Percentiles rank a stretch among this genome's conserved stretches.
Conservation (phyloP, 345 rosid species). For the Laguncularia racemosa region DNA sequence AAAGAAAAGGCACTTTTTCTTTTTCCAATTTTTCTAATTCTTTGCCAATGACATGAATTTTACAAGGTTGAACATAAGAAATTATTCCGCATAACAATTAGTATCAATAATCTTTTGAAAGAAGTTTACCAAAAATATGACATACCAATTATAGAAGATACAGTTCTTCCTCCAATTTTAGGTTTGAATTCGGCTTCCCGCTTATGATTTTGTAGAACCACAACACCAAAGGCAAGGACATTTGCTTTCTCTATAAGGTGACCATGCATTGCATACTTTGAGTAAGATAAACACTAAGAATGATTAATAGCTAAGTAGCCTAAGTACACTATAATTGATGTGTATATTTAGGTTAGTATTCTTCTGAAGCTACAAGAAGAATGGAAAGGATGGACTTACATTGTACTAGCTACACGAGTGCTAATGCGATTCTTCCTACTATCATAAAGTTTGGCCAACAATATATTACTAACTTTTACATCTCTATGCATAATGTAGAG, state of each 20-base stretch:
- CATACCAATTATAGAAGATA: slow-evolving; percentile 78
- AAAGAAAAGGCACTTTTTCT: no score
- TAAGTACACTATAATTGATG: neutral
- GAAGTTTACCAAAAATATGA: neutral
- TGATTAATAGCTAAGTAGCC: neutral
- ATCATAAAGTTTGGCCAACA: slow-evolving; percentile 57
- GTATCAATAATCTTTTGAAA: neutral
- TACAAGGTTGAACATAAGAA: no score
- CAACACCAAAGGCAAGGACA: slow-evolving; percentile 61
- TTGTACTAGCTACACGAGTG: slow-evolving; percentile 54
- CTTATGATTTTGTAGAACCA: slow-evolving; percentile 53
- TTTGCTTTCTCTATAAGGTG: slow-evolving; percentile 71
- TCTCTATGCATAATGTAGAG: slow-evolving; percentile 48
- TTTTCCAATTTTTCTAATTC: no score
- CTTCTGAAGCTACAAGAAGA: neutral
- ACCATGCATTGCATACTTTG: slow-evolving; percentile 71
- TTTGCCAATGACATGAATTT: no score
- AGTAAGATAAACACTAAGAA: slow-evolving; percentile 51
- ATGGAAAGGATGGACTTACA: slow-evolving; percentile 22
- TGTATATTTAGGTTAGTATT: neutral
- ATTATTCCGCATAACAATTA: neutral
- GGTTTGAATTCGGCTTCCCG: slow-evolving; percentile 58
- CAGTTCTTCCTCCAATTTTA: slow-evolving; percentile 31
- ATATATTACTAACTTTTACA: slow-evolving; percentile 42
- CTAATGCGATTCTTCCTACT: slow-evolving; percentile 51